phyloP scores from a whole-genome alignment of 2,329 filamentous ascomycete species.

The Setomelanomma holmii region DNA sequence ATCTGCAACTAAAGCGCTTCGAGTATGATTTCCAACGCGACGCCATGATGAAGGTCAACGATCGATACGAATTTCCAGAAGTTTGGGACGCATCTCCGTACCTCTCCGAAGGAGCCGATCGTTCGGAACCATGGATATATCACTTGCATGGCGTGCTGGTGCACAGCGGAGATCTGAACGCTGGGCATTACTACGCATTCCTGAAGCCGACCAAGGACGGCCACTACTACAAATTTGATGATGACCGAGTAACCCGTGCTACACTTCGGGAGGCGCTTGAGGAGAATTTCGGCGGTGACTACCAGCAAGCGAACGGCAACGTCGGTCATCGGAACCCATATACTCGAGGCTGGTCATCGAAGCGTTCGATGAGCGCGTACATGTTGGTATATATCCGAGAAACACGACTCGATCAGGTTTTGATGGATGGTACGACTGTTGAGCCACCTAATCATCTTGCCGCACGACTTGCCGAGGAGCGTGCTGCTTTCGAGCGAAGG shows the following conservation, averaged over 20 bases:
- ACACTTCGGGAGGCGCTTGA: constrained; percentile 91
- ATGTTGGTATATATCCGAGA: constrained; percentile 98
- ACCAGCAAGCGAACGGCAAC: constrained; percentile 66
- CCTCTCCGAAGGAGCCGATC: constrained; percentile 83
- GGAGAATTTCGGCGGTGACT: constrained; percentile 96
- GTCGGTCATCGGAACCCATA: constrained; percentile 68
- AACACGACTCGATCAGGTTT: constrained; percentile 79
- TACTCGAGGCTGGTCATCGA: constrained; percentile 68
- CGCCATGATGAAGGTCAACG: constrained; percentile 99
- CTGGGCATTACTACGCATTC: constrained; percentile 98
- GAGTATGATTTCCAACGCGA: constrained; percentile 97
- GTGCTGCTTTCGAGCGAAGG: constrained; percentile 74
- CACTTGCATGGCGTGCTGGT: constrained; percentile 94
- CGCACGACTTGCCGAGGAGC: constrained; percentile 81
- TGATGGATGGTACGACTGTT: constrained; percentile 76
- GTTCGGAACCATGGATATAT: constrained; percentile 88
- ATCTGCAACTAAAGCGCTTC: constrained; percentile 95
- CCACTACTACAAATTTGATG: constrained; percentile 96
- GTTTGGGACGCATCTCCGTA: constrained; percentile 85
- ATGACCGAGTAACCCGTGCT: constrained; percentile 94
- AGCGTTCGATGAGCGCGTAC: constrained; percentile 85
- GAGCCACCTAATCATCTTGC: constrained; percentile 85
- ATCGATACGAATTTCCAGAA: constrained; percentile 88
- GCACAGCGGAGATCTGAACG: constrained; percentile 95
- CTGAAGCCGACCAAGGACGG: constrained; percentile 89